A percentile compares a stretch with the other conserved stretches of the same genome.
These are phyloP conservation scores for Globisporangium iwayamae DNA, from an alignment of 352 stramenopile genomes.

Conservation along the genomic window DNA sequence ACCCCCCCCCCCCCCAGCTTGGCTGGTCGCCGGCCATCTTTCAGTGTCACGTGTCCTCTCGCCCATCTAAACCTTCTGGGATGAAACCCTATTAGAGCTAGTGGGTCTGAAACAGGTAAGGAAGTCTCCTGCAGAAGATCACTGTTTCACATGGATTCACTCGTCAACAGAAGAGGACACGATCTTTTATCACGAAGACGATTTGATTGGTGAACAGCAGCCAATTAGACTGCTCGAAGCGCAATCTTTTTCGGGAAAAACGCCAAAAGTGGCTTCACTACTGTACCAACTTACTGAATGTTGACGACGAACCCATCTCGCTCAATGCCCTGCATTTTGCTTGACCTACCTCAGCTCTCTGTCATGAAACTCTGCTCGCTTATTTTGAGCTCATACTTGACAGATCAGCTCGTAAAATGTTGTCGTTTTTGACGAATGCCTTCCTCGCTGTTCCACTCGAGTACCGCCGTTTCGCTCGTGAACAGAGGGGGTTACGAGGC, in stretches of 20 bases:
- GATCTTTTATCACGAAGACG: background rate
- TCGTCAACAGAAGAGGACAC: background rate
- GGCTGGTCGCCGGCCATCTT: no score
- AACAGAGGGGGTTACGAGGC: no score
- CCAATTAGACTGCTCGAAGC: background rate
- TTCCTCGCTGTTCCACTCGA: background rate
- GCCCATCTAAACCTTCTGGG: no score
- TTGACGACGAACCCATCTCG: background rate
- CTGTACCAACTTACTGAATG: background rate
- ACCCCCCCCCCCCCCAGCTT: no score
- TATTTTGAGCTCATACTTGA: no score
- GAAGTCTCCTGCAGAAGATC: background rate
- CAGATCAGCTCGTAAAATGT: background rate
- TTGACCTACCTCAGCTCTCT: background rate
- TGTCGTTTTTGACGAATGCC: background rate
- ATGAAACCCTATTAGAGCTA: no score
- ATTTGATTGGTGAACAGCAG: slow-evolving; percentile 1
- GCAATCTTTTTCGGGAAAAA: background rate
- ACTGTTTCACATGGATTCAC: background rate
- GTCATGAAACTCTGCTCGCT: no score
- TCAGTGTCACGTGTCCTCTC: no score
- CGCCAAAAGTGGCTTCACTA: no score
- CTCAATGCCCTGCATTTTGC: background rate
- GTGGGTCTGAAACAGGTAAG: no score
- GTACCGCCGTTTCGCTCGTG: background rate